Base-by-base conservation (phyloP, 1,139 yeast genomes). In the Blastobotrys persicus region DNA sequence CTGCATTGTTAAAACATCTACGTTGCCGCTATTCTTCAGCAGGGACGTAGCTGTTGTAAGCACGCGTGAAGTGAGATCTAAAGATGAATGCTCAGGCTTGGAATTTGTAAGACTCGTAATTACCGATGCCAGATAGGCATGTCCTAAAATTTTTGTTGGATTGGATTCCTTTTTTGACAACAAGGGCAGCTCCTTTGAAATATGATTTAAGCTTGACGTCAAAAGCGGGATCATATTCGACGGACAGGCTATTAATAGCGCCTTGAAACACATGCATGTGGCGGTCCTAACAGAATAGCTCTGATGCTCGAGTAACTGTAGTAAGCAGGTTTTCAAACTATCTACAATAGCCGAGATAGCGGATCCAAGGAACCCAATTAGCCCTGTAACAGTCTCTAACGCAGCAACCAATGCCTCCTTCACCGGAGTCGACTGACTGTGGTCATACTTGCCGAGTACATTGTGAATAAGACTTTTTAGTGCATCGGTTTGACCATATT, bases 41-140 rank as follows among this genome's bases (percentile, higher is more conserved):
- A 68, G 50, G 1, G 69, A 56, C 1, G 68, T 65, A 2, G 72
- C 70, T 16, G 68, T 55, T 3, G 67, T 58, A 38, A 67, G 54
- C 1, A 65, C 58, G 20, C 68, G 57, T 6, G 71, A 64, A 1
- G 69, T 60, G 31, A 67, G 52, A 34, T 66, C 69, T 14, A 67
- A 55, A 3, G 72, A 67, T 1, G 68, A 59, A 48, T 65, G 62
- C 41, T 64, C 64, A 2, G 71, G 67, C 42, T 61, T 57, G 4
- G 55, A 46, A 40, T 57, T 55, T 1, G 70, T 62, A 31, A 68
- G 49, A 9, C 70, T 60, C 6, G 56, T 61, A 47, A 60, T 53
- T 38, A 51, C 57, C 5, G 59, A 58, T 17, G 59, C 59, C 42
- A 66, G 55, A 31, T 59, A 57, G 1, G 71, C 65, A 41, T 61